Conservation (phyloP, 352 stramenopile species). For the Globisporangium cylindrosporum region DNA sequence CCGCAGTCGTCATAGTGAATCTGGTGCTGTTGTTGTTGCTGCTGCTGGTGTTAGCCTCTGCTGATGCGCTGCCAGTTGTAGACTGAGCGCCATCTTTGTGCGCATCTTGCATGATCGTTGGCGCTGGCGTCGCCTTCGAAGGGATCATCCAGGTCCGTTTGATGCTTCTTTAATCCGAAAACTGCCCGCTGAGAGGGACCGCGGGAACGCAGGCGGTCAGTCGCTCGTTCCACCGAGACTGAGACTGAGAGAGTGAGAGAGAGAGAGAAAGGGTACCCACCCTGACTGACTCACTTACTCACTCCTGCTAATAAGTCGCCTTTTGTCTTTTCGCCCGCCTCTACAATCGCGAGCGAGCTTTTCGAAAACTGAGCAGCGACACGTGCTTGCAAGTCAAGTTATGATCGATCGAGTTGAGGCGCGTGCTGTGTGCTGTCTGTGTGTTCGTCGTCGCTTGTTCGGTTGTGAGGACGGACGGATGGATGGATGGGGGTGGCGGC, state of each 20-base stretch:
- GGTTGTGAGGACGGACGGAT: neutral
- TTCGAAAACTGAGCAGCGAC: neutral
- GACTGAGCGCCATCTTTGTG: conserved; percentile 9
- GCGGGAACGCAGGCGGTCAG: neutral
- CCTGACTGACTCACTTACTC: neutral
- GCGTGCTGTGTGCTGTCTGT: neutral
- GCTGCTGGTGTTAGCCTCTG: neutral
- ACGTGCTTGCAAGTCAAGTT: neutral
- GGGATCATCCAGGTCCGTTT: conserved; percentile 9
- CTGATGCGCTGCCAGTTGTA: neutral
- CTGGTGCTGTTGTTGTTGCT: neutral
- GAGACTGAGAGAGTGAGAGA: neutral
- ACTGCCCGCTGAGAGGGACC: neutral
- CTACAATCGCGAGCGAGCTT: neutral
- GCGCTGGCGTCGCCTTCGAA: neutral
- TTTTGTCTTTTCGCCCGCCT: neutral
- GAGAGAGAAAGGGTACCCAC: neutral
- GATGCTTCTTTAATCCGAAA: conserved; percentile 1
- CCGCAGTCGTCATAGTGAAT: neutral
- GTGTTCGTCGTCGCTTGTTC: neutral
- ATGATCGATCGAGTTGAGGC: neutral
- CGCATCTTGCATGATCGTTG: conserved; percentile 7
- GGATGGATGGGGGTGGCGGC: neutral
- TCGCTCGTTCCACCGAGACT: neutral
- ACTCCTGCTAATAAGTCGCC: neutral